Conservation (phyloP, 495 filamentous ascomycete genomes). For the Talaromyces liani region DNA sequence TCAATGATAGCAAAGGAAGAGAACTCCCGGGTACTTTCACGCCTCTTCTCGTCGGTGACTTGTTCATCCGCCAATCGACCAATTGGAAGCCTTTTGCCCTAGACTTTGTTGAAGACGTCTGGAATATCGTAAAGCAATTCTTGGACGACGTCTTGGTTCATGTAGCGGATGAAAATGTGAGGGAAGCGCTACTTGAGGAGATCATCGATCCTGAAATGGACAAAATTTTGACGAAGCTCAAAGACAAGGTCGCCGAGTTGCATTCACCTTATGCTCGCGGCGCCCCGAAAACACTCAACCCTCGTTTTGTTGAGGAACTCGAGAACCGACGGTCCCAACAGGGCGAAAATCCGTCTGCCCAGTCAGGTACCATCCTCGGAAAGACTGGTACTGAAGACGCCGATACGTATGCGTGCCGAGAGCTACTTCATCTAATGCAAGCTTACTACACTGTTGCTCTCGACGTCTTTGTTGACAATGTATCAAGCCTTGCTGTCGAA, state of each 20-base stretch:
- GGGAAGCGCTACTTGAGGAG: slow-evolving; percentile 22
- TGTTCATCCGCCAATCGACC: slow-evolving; percentile 35
- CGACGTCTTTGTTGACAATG: slow-evolving; percentile 49
- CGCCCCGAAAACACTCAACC: slow-evolving; percentile 11
- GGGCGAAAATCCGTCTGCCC: not conserved
- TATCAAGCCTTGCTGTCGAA: slow-evolving; percentile 52
- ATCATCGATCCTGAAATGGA: slow-evolving; percentile 27
- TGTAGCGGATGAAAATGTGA: slow-evolving; percentile 24
- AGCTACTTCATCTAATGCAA: slow-evolving; percentile 9
- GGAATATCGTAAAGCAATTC: slow-evolving; percentile 22
- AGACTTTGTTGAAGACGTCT: slow-evolving; percentile 20
- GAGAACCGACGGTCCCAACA: not conserved
- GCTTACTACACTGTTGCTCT: slow-evolving; percentile 9
- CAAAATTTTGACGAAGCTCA: slow-evolving; percentile 14
- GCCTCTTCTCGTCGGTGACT: slow-evolving; percentile 31
- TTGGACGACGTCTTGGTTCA: slow-evolving; percentile 21
- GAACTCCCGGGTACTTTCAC: slow-evolving; percentile 19
- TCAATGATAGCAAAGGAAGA: not conserved
- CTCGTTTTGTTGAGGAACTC: not conserved
- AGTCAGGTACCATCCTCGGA: not conserved
- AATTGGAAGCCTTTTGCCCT: slow-evolving; percentile 30
- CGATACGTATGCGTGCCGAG: slow-evolving; percentile 7
- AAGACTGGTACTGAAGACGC: not conserved
- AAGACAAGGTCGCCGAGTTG: slow-evolving; percentile 13
- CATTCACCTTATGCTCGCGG: slow-evolving; percentile 10